Evolutionary conservation across 2,329 filamentous ascomycete species (phyloP), one percentile per base, ranked within the genome.

Genomic region (Coniella vitis): DNA sequence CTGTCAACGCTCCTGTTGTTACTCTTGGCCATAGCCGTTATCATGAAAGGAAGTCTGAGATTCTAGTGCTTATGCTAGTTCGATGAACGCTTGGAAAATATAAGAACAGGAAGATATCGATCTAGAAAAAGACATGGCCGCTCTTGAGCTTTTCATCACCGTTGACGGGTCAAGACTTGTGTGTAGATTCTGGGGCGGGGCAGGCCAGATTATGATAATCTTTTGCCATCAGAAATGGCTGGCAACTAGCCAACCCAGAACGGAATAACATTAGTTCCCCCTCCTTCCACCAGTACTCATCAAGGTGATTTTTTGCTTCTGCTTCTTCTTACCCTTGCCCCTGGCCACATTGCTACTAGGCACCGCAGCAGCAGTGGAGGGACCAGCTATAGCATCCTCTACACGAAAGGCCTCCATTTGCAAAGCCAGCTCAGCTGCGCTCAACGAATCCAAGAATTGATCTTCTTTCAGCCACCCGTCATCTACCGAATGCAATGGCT

Each of bases 381-480:
- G 50, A 14, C 57, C 54, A 8, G 58, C 57, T 25, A 45, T 45
- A 7, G 47, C 53, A 5, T 57, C 54, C 38, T 72, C 63, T 42
- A 74, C 53, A 17, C 73, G 63, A 46, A 79, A 62, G 2, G 77
- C 77, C 58, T 81, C 74, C 59, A 83, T 71, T 63, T 83, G 78
- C 59, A 75, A 63, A 13, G 77, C 72, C 4, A 83, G 60, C 48
- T 89, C 84, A 2, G 79, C 75, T 4, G 70, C 69, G 1, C 67
- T 71, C 5, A 95, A 63, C 49, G 93, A 81, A 48, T 85, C 71
- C 14, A 95, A 63, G 49, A 95, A 80, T 49, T 85, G 83, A 59
- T 95, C 87, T 2, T 84, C 88, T 58, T 87, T 83, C 14, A 91
- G 70, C 90, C 90, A 96, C 0, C 90, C 91, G 62, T 96, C 90